Base-by-base conservation (phyloP, 2,329 filamentous ascomycete genomes). In the Hymenoscyphus scutula region DNA sequence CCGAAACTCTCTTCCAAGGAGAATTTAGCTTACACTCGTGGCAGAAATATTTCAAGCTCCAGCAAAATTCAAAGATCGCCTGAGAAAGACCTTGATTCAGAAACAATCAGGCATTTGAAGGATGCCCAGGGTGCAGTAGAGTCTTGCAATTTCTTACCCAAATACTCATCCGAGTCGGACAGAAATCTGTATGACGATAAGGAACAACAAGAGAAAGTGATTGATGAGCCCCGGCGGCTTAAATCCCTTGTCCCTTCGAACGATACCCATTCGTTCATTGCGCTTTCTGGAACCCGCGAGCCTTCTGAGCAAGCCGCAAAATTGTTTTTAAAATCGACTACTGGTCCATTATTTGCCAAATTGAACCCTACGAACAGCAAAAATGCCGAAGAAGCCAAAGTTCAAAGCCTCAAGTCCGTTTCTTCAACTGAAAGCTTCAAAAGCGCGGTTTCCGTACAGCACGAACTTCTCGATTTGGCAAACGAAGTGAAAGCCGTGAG, bases 1-100 rank as follows among this genome's bases (percentile, higher is more conserved):
- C 27, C 6, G 27, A 29, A 29, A 29, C n/a, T n/a, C n/a, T n/a
- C n/a, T 5, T 41, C 11, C 4, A 30, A n/a, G 5, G 10, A 17
- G 7, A n/a, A 54, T 3, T 32, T 15, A 3, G 53, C 53, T 54
- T 8, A 32, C n/a, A 3, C 1, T 7, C 25, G 27, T 51, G 45
- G 19, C 17, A 67, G 65, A 34, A 68, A 68, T 48, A 63, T 68
- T 37, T 65, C 62, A 15, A 68, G 61, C 29, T 62, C 64, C 8
- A 60, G 59, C 56, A 65, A 64, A 15, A 60, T 61, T 23, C 66
- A 61, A 45, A 45, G 59, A 25, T 19, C 29, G 11, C 53, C 62
- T 1, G 59, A 65, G 32, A 59, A 61, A 32, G 53, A 63, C 5
- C 37, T 68, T 29, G 59, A 66, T 45, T 61, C 62, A 15, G 62